phyloP scores from a whole-genome alignment of 176 grass and related monocot species.

The Carex myosuroides region DNA sequence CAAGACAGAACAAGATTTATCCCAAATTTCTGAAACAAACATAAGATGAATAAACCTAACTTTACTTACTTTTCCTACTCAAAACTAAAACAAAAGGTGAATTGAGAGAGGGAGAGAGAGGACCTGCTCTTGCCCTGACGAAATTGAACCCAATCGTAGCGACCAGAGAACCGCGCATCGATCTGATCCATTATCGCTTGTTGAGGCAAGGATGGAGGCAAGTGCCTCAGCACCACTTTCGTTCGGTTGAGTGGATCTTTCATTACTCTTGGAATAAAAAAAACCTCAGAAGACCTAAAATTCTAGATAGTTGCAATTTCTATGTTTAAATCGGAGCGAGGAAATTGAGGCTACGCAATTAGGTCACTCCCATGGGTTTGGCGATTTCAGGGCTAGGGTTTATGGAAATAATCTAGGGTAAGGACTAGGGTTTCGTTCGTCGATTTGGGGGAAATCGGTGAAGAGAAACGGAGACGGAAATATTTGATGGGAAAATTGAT shows the following conservation, averaged over 20 bases:
- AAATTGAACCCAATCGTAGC: slow-evolving; percentile 81
- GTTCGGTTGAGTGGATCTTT: slow-evolving; percentile 69
- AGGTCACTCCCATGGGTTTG: slow-evolving; percentile 4
- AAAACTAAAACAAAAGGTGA: background rate
- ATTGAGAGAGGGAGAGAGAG: background rate
- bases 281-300: background rate
- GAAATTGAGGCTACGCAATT: background rate
- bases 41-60: background rate
- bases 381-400: slow-evolving; percentile 1
- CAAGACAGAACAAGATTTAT: background rate
- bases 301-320: background rate
- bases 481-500: background rate
- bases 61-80: background rate
- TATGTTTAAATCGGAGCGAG: background rate
- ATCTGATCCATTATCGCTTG: slow-evolving; percentile 85
- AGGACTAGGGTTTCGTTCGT: slow-evolving; percentile 12
- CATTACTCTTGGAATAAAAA: slow-evolving; percentile 34
- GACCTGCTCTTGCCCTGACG: slow-evolving; percentile 78
- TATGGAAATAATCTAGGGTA: background rate
- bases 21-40: background rate
- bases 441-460: slow-evolving; percentile 22
- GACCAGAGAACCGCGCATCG: slow-evolving; percentile 71
- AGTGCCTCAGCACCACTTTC: slow-evolving; percentile 82
- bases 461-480: background rate
- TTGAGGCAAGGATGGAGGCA: slow-evolving; percentile 73